These are phyloP conservation scores for Pachysolen tannophilus DNA, from an alignment of 805 yeast genomes.

Conservation along the genomic window DNA sequence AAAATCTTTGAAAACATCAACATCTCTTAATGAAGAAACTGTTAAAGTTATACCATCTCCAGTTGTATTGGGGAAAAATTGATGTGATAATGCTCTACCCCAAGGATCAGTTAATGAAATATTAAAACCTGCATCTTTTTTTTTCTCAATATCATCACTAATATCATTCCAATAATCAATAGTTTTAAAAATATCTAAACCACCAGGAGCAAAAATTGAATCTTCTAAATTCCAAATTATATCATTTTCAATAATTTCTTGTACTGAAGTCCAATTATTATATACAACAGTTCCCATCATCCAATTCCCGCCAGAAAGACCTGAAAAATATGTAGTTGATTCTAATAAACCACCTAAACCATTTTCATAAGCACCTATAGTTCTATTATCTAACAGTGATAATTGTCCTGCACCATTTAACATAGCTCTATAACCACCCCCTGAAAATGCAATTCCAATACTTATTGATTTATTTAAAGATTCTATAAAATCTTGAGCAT, in stretches of 20 bases:
- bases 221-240: slow-evolving; percentile 65
- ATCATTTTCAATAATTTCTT: slow-evolving; percentile 41
- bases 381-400: slow-evolving; percentile 71
- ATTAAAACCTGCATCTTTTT: slow-evolving; percentile 57
- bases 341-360: slow-evolving; percentile 74
- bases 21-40: slow-evolving; percentile 48
- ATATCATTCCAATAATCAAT: slow-evolving; percentile 47
- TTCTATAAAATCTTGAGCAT: slow-evolving; percentile 33
- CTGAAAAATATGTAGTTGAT: slow-evolving; percentile 62
- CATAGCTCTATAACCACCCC: slow-evolving; percentile 93
- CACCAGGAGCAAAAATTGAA: slow-evolving; percentile 56
- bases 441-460: slow-evolving; percentile 60
- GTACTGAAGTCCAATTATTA: slow-evolving; percentile 69
- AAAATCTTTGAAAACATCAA: slow-evolving; percentile 51
- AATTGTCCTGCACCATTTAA: slow-evolving; percentile 77
- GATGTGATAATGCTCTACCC: slow-evolving; percentile 71
- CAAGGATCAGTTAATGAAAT: slow-evolving; percentile 70
- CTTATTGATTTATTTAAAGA: slow-evolving; percentile 32
- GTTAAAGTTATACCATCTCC: slow-evolving; percentile 59
- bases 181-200: slow-evolving; percentile 46
- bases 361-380: slow-evolving; percentile 37
- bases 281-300: slow-evolving; percentile 57
- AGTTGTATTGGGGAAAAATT: slow-evolving; percentile 54
- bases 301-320: slow-evolving; percentile 86
- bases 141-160: slow-evolving; percentile 40